These are phyloP conservation scores for Zangia roseola DNA, from an alignment of 768 basidiomycete genomes.

Conservation along the genomic window DNA sequence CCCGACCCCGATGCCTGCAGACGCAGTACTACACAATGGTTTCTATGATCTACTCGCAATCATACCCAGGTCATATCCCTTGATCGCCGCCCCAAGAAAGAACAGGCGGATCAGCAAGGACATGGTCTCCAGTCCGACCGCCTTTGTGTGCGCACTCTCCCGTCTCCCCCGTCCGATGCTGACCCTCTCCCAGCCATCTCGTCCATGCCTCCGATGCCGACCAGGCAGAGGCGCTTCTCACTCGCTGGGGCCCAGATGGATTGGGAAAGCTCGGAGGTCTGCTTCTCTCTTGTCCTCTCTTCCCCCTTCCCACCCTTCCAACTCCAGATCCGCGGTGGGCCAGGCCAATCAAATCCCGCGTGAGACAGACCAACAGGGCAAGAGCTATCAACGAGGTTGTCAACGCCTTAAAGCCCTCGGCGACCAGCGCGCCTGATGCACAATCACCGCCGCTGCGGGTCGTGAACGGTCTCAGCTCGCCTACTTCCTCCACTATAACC, in stretches of 20 bases:
- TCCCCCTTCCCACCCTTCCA: conserved; percentile 23
- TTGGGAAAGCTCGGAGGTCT: conserved; percentile 85
- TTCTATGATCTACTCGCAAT: conserved; percentile 84
- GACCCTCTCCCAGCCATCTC: conserved; percentile 57
- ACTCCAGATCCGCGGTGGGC: conserved; percentile 83
- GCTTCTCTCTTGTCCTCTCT: conserved; percentile 23
- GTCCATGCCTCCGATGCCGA: conserved; percentile 90
- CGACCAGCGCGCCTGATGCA: conserved; percentile 39
- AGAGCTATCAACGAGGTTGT: conserved; percentile 77
- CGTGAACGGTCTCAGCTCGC: conserved; percentile 72
- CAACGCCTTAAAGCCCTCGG: conserved; percentile 62
- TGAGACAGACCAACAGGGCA: conserved; percentile 65
- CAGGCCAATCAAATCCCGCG: conserved; percentile 77
- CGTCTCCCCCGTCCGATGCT: neutral
- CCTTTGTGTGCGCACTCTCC: conserved; percentile 70
- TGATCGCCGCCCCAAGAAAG: conserved; percentile 65
- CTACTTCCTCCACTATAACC: conserved; percentile 69
- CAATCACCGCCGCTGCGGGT: conserved; percentile 63
- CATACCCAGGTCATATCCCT: conserved; percentile 65
- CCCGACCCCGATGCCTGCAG: conserved; percentile 7
- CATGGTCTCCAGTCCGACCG: conserved; percentile 82
- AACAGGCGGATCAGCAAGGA: conserved; percentile 77
- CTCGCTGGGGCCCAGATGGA: conserved; percentile 86
- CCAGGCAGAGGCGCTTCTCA: conserved; percentile 83
- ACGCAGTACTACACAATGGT: conserved; percentile 72